A percentile compares a stretch with the other conserved stretches of the same genome.
Conservation (phyloP, 176 grass and related monocot species). For the Carex pumila region DNA sequence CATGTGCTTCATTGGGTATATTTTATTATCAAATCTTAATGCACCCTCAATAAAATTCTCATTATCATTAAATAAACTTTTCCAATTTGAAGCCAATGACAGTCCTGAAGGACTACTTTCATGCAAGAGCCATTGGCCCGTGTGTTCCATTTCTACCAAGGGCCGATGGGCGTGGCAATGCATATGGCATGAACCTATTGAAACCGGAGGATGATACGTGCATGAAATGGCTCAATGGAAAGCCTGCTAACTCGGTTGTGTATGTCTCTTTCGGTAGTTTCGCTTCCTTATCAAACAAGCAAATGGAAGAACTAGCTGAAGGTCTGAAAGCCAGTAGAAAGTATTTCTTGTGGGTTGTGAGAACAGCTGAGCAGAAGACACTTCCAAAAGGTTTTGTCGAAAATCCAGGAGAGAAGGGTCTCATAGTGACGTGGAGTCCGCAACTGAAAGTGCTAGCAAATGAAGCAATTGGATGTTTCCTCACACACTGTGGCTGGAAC, state of each 20-base stretch:
- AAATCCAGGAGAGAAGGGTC: constrained; percentile 26
- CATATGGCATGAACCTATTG: background rate
- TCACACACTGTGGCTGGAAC: constrained; percentile 77
- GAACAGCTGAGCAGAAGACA: constrained; percentile 21
- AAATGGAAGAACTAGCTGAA: constrained; percentile 39
- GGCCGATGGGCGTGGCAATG: background rate
- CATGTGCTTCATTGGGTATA: background rate
- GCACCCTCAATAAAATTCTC: background rate
- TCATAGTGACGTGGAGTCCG: constrained; percentile 45
- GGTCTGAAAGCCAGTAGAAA: constrained; percentile 23
- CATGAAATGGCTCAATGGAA: constrained; percentile 26
- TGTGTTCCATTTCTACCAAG: constrained; percentile 34
- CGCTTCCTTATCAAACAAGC: background rate
- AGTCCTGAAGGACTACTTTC: constrained; percentile 24
- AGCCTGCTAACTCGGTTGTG: constrained; percentile 12
- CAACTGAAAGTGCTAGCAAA: constrained; percentile 54
- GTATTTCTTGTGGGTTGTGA: constrained; percentile 65
- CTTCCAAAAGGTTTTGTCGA: constrained; percentile 25
- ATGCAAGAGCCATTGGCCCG: constrained; percentile 35
- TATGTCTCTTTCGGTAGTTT: constrained; percentile 67
- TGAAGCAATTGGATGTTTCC: constrained; percentile 51
- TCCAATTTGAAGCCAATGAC: constrained; percentile 21
- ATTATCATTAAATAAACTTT: background rate
- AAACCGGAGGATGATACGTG: background rate
- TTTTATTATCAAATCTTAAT: background rate